Base-by-base conservation (phyloP, 768 basidiomycete genomes). In the Rhodotorula paludigena region DNA sequence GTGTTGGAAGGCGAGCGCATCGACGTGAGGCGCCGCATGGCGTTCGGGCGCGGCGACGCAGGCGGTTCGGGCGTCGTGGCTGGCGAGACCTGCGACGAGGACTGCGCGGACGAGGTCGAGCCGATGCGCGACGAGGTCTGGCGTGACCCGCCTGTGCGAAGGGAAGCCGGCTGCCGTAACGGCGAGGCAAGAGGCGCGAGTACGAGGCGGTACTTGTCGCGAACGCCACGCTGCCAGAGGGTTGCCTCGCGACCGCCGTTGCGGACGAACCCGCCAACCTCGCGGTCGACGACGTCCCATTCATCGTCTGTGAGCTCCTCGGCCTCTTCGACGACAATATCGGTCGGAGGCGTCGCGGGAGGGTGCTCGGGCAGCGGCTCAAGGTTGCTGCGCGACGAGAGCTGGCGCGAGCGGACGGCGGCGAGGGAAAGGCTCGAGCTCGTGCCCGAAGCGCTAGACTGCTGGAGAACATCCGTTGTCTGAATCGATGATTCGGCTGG, bases 201-300 rank as follows among this genome's bases (percentile, higher is more conserved):
- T 39, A 61, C 61, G 45, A 94, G 81, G 64, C 85, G 83, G 77
- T 93, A 94, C 60, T 88, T 83, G 77, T 94, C 91, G 58, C 92
- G 89, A 55, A 92, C 89, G 10, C 91, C 91, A n/a, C 90, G 85
- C 49, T 91, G 87, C 76, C 92, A 92, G 45, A 92, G 82, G 75
- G 87, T 92, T 28, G 85, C 84, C 12, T 86, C 89, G 75, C 86
- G 86, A 33, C 67, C 69, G 49, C 68, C 67, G 51, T 86, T 80
- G 25, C 90, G 89, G 68, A 92, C 91, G 67, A 86, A 82, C 64
- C 90, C 90, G 76, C 90, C 89, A n/a, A 85, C 86, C 15, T 74
- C 72, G 52, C 35, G 33, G 20, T 63, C 62, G 67, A 94, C 83
- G 69, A 92, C 84, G 83, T 92, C 91, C 91, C 92, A 94, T 63